Evolutionary conservation across 805 yeast species (phyloP).

Genomic region (Kodamaea hsintzibuensis): DNA sequence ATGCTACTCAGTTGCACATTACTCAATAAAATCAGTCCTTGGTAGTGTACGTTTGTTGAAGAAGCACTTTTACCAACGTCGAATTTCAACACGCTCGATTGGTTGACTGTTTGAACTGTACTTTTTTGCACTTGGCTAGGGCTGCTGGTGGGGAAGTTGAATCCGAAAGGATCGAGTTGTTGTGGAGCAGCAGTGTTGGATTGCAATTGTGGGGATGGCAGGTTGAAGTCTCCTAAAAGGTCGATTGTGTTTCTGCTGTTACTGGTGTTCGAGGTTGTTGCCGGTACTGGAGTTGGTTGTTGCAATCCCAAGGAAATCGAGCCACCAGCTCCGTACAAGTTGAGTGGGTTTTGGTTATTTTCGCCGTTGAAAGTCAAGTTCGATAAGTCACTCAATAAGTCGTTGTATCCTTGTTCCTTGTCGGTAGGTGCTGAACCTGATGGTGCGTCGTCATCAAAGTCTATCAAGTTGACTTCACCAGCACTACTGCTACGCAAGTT

Average conservation of each 20-base stretch:
- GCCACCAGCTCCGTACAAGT: constrained; percentile 56
- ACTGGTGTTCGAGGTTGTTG: constrained; percentile 17
- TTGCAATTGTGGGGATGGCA: constrained; percentile 43
- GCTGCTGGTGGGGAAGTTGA: constrained; percentile 40
- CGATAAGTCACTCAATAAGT: constrained; percentile 71
- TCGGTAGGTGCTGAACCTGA: constrained; percentile 30
- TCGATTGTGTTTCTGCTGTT: neutral
- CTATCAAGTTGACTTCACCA: constrained; percentile 41
- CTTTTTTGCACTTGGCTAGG: constrained; percentile 25
- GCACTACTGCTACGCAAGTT: constrained; percentile 20
- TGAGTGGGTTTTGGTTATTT: constrained; percentile 28
- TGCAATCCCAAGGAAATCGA: constrained; percentile 38
- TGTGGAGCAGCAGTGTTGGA: constrained; percentile 21
- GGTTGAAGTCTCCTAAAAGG: constrained; percentile 28
- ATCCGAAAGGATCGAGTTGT: constrained; percentile 42
- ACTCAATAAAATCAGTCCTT: constrained; percentile 51
- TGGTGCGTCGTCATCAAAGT: constrained; percentile 45
- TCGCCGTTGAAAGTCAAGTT: constrained; percentile 51
- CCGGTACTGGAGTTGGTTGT: constrained; percentile 15
- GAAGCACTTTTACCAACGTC: constrained; percentile 44
- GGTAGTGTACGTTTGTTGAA: constrained; percentile 34
- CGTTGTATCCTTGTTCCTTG: constrained; percentile 51
- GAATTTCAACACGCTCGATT: constrained; percentile 49
- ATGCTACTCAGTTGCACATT: constrained; percentile 49
- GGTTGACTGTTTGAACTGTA: constrained; percentile 32